Conservation (phyloP, 2,329 filamentous ascomycete species). For the Chrysoporthe deuterocubensis region DNA sequence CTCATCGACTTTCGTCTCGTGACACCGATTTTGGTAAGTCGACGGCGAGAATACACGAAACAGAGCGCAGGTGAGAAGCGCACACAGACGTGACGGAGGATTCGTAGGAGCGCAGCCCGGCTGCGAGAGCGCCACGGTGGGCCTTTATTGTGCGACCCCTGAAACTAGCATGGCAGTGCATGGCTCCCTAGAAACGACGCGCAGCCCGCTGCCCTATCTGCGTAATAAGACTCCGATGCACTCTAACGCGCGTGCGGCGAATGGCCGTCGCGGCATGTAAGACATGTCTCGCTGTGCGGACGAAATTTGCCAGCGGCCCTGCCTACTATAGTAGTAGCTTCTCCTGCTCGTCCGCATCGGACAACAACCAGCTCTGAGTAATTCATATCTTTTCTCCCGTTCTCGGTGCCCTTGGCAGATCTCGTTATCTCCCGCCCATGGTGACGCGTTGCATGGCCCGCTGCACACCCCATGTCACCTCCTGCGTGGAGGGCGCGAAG, state of each 20-base stretch:
- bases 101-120: not conserved
- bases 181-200: not conserved
- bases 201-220: not conserved
- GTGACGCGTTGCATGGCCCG: not conserved
- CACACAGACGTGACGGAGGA: not conserved
- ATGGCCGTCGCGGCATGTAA: not conserved
- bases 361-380: not conserved
- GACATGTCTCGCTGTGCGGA: not conserved
- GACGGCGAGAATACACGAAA: not conserved
- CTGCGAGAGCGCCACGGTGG: not conserved
- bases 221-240: not conserved
- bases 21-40: not conserved
- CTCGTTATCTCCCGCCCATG: not conserved
- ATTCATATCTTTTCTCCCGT: not conserved
- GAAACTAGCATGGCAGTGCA: not conserved
- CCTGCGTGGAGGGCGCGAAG: not conserved
- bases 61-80: not conserved
- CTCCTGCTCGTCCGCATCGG: too few species aligned
- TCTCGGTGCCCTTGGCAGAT: not conserved
- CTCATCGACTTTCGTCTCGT: not conserved
- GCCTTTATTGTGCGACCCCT: not conserved
- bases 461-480: slow-evolving; percentile 1
- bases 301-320: not conserved
- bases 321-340: too few species aligned
- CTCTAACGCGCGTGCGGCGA: not conserved